Percentiles rank a stretch among this genome's conserved stretches.
phyloP scores from a whole-genome alignment of 768 basidiomycete genomes.

The Lyophyllum decastes region DNA sequence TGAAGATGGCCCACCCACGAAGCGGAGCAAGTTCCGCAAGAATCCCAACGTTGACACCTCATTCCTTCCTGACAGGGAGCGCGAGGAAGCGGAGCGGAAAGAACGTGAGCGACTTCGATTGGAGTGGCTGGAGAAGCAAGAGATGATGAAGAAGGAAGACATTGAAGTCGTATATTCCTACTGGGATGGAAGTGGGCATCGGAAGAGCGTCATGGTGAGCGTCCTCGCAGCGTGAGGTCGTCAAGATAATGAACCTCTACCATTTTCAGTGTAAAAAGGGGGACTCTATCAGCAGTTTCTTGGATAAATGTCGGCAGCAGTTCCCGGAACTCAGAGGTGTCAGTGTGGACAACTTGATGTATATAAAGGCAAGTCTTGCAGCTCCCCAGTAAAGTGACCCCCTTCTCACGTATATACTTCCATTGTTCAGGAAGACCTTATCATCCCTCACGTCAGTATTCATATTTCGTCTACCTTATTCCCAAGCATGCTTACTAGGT shows the following conservation, averaged over 20 bases:
- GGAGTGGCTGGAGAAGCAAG: slow-evolving; percentile 82
- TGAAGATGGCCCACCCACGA: slow-evolving; percentile 51
- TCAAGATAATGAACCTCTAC: not conserved
- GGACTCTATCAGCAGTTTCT: slow-evolving; percentile 81
- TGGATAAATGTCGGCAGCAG: slow-evolving; percentile 92
- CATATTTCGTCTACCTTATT: not conserved
- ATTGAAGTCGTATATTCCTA: slow-evolving; percentile 96
- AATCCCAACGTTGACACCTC: slow-evolving; percentile 98
- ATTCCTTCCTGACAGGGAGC: slow-evolving; percentile 96
- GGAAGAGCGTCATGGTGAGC: slow-evolving; percentile 85
- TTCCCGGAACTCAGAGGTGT: slow-evolving; percentile 90
- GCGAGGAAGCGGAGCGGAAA: slow-evolving; percentile 88
- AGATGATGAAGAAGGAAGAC: slow-evolving; percentile 63
- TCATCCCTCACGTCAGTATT: slow-evolving; percentile 86
- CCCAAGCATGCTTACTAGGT: slow-evolving; percentile 4
- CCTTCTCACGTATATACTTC: not conserved
- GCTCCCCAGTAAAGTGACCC: not conserved
- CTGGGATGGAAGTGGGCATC: slow-evolving; percentile 98
- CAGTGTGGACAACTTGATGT: slow-evolving; percentile 97
- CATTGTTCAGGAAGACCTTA: slow-evolving; percentile 81
- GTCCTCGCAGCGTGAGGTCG: not conserved
- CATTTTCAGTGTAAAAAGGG: slow-evolving; percentile 92
- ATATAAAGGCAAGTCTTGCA: slow-evolving; percentile 74
- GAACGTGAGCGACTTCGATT: slow-evolving; percentile 87
- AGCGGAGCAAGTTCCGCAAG: slow-evolving; percentile 85